phyloP scores from a whole-genome alignment of 2,329 filamentous ascomycete genomes.

The Calonectria henricotiae region DNA sequence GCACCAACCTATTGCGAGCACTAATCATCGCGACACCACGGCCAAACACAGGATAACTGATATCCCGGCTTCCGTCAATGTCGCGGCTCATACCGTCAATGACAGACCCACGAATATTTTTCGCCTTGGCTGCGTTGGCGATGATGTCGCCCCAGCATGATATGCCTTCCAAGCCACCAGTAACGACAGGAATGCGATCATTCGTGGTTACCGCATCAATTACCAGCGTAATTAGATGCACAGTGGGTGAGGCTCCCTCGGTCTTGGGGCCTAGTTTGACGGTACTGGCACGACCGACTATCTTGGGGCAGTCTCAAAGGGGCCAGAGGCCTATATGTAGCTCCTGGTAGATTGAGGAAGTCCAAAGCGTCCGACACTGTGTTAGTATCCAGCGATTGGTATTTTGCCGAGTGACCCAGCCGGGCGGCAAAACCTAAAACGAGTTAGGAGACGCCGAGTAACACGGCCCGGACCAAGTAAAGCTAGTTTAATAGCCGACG shows the following conservation, averaged over 20 bases:
- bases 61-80: constrained; percentile 55
- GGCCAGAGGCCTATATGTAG: constrained; percentile 42
- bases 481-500: no score
- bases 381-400: constrained; percentile 39
- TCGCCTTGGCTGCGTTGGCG: constrained; percentile 46
- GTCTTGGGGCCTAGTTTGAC: constrained; percentile 38
- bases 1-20: constrained; percentile 54
- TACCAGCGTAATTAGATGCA: constrained; percentile 38
- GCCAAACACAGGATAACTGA: constrained; percentile 56
- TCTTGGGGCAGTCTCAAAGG: constrained; percentile 45
- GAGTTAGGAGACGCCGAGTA: no score
- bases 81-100: constrained; percentile 56
- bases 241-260: not conserved
- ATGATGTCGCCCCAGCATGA: constrained; percentile 47
- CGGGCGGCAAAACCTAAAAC: no score
- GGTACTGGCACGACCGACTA: constrained; percentile 44
- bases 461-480: no score
- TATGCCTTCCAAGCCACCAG: constrained; percentile 35
- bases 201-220: constrained; percentile 36
- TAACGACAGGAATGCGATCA: constrained; percentile 30
- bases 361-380: constrained; percentile 46
- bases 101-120: constrained; percentile 53
- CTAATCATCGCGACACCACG: constrained; percentile 56
- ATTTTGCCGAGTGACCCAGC: no score
- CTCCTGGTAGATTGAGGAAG: constrained; percentile 41